A percentile compares a stretch with the other conserved stretches of the same genome.
Evolutionary conservation across 225 moss, liverwort and hornwort genomes (phyloP).

Genomic region (Anthoceros angustus): DNA sequence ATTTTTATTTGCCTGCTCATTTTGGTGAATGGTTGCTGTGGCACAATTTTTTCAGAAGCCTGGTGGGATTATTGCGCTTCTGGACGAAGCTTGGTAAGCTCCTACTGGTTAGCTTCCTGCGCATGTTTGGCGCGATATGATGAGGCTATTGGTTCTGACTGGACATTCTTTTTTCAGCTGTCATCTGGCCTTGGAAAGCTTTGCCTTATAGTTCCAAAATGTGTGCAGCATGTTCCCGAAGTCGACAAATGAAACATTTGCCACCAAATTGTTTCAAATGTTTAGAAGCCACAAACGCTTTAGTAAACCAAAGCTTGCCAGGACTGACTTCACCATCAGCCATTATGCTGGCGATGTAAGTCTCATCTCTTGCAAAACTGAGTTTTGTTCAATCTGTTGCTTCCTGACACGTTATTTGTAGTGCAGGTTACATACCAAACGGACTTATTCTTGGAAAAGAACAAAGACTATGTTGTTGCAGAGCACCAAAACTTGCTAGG

Average conservation of each 20-base stretch:
- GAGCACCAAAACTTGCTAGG: constrained; percentile 93
- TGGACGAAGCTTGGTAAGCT: constrained; percentile 93
- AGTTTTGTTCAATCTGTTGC: not conserved
- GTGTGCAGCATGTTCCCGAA: constrained; percentile 90
- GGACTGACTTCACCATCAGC: constrained; percentile 85
- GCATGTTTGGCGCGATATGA: no score
- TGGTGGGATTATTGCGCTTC: constrained; percentile 83
- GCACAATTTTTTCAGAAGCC: constrained; percentile 51
- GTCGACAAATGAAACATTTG: constrained; percentile 88
- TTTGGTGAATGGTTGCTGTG: not conserved
- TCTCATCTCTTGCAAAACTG: not conserved
- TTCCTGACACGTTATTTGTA: not conserved
- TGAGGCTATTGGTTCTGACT: no score
- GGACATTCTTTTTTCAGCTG: no score
- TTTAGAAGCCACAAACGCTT: constrained; percentile 86
- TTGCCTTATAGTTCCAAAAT: not conserved
- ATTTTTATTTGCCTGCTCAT: not conserved
- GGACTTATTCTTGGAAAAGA: constrained; percentile 82
- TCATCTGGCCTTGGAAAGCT: no score
- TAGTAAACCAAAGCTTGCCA: constrained; percentile 85
- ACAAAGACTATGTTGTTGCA: constrained; percentile 96
- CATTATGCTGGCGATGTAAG: constrained; percentile 98
- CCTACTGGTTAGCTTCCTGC: not conserved
- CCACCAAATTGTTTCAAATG: constrained; percentile 82
- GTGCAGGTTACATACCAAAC: constrained; percentile 90